Evolutionary conservation across 1,284 basidiomycete species (phyloP).

Genomic region (Fomitiporia mediterranea): DNA sequence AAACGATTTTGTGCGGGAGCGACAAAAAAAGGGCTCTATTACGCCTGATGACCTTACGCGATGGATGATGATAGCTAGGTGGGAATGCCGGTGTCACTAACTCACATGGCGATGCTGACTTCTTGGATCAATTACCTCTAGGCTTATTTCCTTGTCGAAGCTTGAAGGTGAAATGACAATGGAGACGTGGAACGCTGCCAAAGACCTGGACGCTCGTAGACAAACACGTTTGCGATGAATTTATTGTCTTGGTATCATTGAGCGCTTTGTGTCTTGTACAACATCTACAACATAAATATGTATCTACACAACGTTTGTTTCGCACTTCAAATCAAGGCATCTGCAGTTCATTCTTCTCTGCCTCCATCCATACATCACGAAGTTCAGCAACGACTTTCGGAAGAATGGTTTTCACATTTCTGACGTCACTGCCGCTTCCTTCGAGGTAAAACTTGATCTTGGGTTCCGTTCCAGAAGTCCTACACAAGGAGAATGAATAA

Average conservation of each 20-base stretch:
- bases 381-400: constrained; percentile 53
- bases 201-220: constrained; percentile 33
- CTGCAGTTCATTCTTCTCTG: constrained; percentile 48
- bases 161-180: constrained; percentile 34
- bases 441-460: constrained; percentile 89
- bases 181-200: constrained; percentile 38
- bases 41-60: constrained; percentile 60
- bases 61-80: constrained; percentile 64
- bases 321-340: constrained; percentile 33
- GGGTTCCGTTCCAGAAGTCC: constrained; percentile 84
- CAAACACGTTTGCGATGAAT: constrained; percentile 24
- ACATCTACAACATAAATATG: not conserved
- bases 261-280: not conserved
- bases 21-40: constrained; percentile 41
- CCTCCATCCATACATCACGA: constrained; percentile 64
- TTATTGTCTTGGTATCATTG: not conserved
- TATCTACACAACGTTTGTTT: no score
- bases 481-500: no score
- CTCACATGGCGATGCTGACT: no score
- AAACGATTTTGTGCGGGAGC: constrained; percentile 63
- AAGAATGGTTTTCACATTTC: constrained; percentile 43
- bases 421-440: constrained; percentile 52
- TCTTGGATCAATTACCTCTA: no score
- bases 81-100: constrained; percentile 23
- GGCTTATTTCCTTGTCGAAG: constrained; percentile 26